These are phyloP conservation scores for Myriosclerotinia duriaeana DNA, from an alignment of 2,329 filamentous ascomycete genomes.

Conservation along the genomic window DNA sequence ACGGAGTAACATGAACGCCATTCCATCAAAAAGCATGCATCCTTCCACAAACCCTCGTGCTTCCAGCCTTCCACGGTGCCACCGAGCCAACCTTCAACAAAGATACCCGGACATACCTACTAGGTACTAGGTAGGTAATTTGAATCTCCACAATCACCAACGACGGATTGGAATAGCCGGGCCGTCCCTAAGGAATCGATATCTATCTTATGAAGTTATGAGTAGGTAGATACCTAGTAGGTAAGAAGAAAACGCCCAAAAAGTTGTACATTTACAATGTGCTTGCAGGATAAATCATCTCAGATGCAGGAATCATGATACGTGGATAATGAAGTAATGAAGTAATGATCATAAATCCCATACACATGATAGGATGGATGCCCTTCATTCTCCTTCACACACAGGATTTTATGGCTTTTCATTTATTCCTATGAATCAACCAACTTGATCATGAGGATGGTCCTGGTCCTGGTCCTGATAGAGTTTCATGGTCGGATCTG, in stretches of 20 bases:
- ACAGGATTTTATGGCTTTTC: too few relatives aligned
- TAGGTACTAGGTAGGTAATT: too few relatives aligned
- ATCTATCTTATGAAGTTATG: too few relatives aligned
- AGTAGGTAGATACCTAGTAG: too few relatives aligned
- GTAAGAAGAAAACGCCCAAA: constrained; percentile 2
- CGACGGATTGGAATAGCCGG: constrained; percentile 7
- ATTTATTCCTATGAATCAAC: background rate
- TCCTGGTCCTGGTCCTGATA: too few relatives aligned
- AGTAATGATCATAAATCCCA: constrained; percentile 1
- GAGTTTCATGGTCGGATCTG: background rate
- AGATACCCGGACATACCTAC: constrained; percentile 12
- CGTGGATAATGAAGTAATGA: too few relatives aligned
- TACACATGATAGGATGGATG: too few relatives aligned
- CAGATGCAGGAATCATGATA: constrained; percentile 17
- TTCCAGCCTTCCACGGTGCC: too few relatives aligned
- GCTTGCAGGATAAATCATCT: constrained; percentile 19
- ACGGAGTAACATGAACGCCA: constrained; percentile 21
- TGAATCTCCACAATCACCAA: constrained; percentile 16
- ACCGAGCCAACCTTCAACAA: too few relatives aligned
- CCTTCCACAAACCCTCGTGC: constrained; percentile 13
- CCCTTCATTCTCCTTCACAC: background rate
- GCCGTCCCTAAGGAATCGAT: background rate
- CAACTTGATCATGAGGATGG: background rate
- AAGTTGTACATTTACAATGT: constrained; percentile 14
- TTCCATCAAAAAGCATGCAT: constrained; percentile 18